phyloP scores from a whole-genome alignment of 2,329 filamentous ascomycete genomes.

The Arthroderma sp. region DNA sequence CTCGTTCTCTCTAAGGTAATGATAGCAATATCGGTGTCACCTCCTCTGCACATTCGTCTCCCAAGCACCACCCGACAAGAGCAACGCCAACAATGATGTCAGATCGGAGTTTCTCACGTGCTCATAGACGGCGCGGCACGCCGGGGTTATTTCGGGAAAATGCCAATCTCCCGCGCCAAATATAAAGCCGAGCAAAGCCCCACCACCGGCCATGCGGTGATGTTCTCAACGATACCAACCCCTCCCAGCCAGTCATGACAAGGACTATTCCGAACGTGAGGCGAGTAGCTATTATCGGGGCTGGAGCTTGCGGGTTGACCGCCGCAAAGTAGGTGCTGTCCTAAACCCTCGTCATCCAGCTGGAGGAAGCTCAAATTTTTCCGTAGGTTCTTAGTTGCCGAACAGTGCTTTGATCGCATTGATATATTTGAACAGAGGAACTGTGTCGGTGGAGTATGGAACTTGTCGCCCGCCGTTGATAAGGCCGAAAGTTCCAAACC shows the following conservation, averaged over 20 bases:
- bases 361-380: not conserved
- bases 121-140: too few relatives aligned
- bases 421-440: constrained; percentile 71
- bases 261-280: constrained; percentile 11
- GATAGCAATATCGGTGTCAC: too few relatives aligned
- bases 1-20: too few relatives aligned
- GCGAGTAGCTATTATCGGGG: constrained; percentile 63
- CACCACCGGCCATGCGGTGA: too few relatives aligned
- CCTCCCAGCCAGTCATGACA: constrained; percentile 1
- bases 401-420: constrained; percentile 55
- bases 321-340: constrained; percentile 48
- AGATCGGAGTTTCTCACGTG: too few relatives aligned
- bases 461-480: constrained; percentile 48
- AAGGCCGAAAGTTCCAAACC: constrained; percentile 28
- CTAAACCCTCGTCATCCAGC: not conserved
- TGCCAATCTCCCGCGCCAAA: too few relatives aligned
- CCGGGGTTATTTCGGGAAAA: too few relatives aligned
- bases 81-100: too few relatives aligned
- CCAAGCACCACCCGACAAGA: too few relatives aligned
- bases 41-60: too few relatives aligned
- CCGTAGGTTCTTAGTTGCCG: constrained; percentile 55
- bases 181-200: too few relatives aligned
- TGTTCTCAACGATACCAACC: too few relatives aligned
- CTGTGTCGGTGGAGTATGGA: constrained; percentile 73
- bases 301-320: constrained; percentile 64